Percentiles rank a stretch among this genome's conserved stretches.
These are phyloP conservation scores for Tylopilus cervinicoccineus DNA, from an alignment of 768 basidiomycete species.

Conservation along the genomic window DNA sequence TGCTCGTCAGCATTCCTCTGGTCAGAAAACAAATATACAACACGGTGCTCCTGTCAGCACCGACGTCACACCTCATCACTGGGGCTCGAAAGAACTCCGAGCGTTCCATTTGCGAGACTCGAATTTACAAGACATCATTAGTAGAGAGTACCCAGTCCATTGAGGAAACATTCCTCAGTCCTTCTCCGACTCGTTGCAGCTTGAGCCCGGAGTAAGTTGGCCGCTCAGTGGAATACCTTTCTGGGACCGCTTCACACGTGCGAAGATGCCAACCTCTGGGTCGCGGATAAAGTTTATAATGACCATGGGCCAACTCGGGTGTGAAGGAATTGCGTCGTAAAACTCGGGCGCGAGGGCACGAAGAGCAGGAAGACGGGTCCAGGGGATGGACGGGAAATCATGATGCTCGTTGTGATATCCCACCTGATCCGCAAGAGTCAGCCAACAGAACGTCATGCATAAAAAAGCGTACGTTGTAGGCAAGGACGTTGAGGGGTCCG, in stretches of 20 bases:
- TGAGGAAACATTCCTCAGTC: slow-evolving; percentile 10
- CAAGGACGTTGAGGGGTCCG: slow-evolving; percentile 81
- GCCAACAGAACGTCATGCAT: neutral
- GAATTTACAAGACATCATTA: slow-evolving; percentile 18
- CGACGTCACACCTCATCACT: neutral
- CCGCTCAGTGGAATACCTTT: slow-evolving; percentile 31
- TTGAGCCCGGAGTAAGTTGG: slow-evolving; percentile 12
- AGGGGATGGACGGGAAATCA: slow-evolving; percentile 94
- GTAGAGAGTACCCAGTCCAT: slow-evolving; percentile 6
- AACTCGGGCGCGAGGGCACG: slow-evolving; percentile 85
- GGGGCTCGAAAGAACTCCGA: neutral
- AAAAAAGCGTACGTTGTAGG: slow-evolving; percentile 78
- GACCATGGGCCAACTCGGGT: slow-evolving; percentile 94
- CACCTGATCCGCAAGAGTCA: slow-evolving; percentile 47
- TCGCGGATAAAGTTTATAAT: slow-evolving; percentile 93
- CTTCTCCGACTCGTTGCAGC: slow-evolving; percentile 8
- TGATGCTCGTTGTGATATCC: slow-evolving; percentile 99
- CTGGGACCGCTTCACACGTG: slow-evolving; percentile 72
- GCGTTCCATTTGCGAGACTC: slow-evolving; percentile 4
- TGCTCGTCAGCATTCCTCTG: slow-evolving; percentile 12
- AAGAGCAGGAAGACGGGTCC: slow-evolving; percentile 88
- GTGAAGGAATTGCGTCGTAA: slow-evolving; percentile 83
- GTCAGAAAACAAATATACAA: slow-evolving; percentile 17
- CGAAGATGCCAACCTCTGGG: slow-evolving; percentile 81
- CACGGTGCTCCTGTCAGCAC: slow-evolving; percentile 1